Base-by-base conservation (phyloP, 176 grass and related monocot species). In the Oryza punctata region DNA sequence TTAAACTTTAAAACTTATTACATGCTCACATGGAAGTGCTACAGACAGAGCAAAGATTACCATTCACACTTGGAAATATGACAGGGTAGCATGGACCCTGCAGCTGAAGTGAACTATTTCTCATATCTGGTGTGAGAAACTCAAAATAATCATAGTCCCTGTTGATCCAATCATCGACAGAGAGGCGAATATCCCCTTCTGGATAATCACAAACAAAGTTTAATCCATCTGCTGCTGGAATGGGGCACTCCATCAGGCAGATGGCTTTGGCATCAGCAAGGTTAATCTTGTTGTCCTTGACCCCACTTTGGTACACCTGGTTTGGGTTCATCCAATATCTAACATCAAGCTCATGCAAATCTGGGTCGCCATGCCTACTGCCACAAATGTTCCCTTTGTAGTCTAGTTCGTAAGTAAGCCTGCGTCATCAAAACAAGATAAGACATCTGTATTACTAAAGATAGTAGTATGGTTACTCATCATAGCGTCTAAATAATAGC, bases 141-240 rank as follows among this genome's bases (percentile, higher is more conserved):
- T 99, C 96, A 69, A 94, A 99, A 86, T 99, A 99, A 72, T 99
- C 91, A 43, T 99, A 99, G 61, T 99, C 93, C 82, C 91, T 93
- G 70, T 99, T 85, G 82, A 99, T 99, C 96, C 96, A 99, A 19
- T 96, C 96, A 82, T 99, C 96, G 9, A 96, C 66, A 2, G 96
- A 88, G 69, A 99, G 85, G 44, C 66, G 80, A 18, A 99, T 92
- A 71, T 96, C 93, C 27, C 96, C 96, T 28, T 96, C 96, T 3
- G 96, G 96, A 69, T 99, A 99, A 78, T 99, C 96, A 76, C 96
- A 99, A 18, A 99, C 76, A 69, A 88, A 99, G 77, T 96, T 99
- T 37, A 99, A 66, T 3, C 81, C 93, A 57, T 99, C 96, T 24
- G 80, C 83, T 1, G 85, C 84, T 19, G 93, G 93, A 72, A 85